Evolutionary conservation across 2,329 filamentous ascomycete species (phyloP).

Genomic region (Nannizzia gypsea): DNA sequence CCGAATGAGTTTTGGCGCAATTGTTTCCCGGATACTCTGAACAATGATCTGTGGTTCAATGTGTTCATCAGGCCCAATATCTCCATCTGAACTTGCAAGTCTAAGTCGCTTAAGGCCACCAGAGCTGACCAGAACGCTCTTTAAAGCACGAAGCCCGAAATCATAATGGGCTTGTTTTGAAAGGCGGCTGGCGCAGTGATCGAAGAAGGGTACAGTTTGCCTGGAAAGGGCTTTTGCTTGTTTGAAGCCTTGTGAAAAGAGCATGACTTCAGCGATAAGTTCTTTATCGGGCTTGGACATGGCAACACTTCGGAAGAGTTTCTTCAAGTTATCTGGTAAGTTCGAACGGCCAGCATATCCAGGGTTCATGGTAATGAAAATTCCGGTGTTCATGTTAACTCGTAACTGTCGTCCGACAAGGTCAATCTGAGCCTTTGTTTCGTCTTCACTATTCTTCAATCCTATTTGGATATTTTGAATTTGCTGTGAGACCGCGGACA

Average conservation of each 20-base stretch:
- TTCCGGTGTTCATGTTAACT: constrained; percentile 87
- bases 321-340: constrained; percentile 97
- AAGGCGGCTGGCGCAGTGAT: constrained; percentile 65
- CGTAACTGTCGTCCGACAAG: constrained; percentile 79
- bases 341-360: constrained; percentile 97
- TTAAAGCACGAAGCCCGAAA: constrained; percentile 91
- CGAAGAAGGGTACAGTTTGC: constrained; percentile 96
- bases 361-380: constrained; percentile 99
- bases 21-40: constrained; percentile 95
- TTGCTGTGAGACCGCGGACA: constrained; percentile 96
- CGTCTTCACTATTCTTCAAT: constrained; percentile 68
- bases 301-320: constrained; percentile 95
- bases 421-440: constrained; percentile 82
- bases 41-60: constrained; percentile 97
- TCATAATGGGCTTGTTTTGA: constrained; percentile 99
- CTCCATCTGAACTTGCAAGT: constrained; percentile 47
- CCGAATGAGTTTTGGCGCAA: constrained; percentile 91
- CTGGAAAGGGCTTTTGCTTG: constrained; percentile 89
- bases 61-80: constrained; percentile 54
- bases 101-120: constrained; percentile 86
- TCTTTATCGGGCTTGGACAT: constrained; percentile 99
- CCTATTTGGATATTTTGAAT: constrained; percentile 99
- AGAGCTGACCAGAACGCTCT: constrained; percentile 96
- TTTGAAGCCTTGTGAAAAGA: constrained; percentile 98
- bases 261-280: constrained; percentile 98